Percentiles rank a stretch among this genome's conserved stretches.
These are phyloP conservation scores for Chaetomidium leptoderma DNA, from an alignment of 495 filamentous ascomycete species.

Conservation along the genomic window DNA sequence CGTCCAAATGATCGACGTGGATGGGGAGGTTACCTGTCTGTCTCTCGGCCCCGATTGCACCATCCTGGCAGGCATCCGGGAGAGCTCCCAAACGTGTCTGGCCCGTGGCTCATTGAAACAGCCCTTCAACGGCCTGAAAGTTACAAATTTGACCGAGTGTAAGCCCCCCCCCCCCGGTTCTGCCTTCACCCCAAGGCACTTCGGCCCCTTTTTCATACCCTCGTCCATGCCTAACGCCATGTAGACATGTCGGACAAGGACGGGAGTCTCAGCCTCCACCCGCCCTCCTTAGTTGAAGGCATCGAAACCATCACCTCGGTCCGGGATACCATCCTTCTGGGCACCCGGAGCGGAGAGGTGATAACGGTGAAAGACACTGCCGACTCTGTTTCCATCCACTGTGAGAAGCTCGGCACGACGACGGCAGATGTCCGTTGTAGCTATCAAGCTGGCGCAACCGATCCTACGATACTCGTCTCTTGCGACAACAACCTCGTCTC, in stretches of 20 bases:
- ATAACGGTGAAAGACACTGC: slow-evolving; percentile 28
- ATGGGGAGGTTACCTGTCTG: slow-evolving; percentile 43
- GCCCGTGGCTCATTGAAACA: slow-evolving; percentile 23
- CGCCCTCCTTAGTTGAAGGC: slow-evolving; percentile 22
- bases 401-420: slow-evolving; percentile 29
- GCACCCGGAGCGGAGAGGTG: slow-evolving; percentile 46
- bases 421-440: slow-evolving; percentile 23
- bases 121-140: neutral
- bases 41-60: slow-evolving; percentile 23
- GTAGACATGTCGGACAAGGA: slow-evolving; percentile 9
- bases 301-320: slow-evolving; percentile 35
- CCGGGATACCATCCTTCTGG: slow-evolving; percentile 29
- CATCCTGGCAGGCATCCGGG: slow-evolving; percentile 34
- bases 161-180: slow-evolving; percentile 4
- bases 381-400: slow-evolving; percentile 7
- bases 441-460: neutral
- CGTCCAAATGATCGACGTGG: slow-evolving; percentile 24
- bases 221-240: slow-evolving; percentile 4
- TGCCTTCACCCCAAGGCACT: neutral
- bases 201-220: neutral
- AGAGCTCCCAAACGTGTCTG: slow-evolving; percentile 25
- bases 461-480: slow-evolving; percentile 24
- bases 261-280: neutral
- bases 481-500: slow-evolving; percentile 30
- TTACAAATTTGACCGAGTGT: slow-evolving; percentile 17